These are phyloP conservation scores for Pseudogymnoascus verrucosus DNA, from an alignment of 2,329 filamentous ascomycete species.

Conservation along the genomic window DNA sequence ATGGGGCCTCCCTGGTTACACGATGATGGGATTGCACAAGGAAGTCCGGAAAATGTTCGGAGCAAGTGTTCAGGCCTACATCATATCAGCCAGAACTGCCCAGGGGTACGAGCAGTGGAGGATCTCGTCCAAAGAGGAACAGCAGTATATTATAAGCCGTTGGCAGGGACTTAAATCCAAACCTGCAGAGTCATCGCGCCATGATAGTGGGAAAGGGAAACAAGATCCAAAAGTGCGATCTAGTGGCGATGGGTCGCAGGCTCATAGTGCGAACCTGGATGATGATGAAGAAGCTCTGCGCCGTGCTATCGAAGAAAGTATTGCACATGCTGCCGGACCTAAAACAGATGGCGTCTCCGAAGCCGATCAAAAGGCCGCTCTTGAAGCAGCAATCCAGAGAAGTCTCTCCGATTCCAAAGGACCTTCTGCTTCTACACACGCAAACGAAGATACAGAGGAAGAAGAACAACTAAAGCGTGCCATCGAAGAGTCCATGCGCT, in stretches of 20 bases:
- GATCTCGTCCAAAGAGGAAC: conserved; percentile 47
- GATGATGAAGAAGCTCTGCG: conserved; percentile 34
- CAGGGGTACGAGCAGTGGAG: conserved; percentile 65
- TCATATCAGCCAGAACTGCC: conserved; percentile 65
- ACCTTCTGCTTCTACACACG: conserved; percentile 11
- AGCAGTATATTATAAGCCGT: conserved; percentile 52
- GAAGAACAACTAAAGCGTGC: conserved; percentile 35
- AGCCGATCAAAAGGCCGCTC: conserved; percentile 48
- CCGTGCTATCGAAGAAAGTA: conserved; percentile 42
- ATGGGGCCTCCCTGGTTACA: conserved; percentile 69
- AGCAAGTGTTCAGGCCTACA: conserved; percentile 67
- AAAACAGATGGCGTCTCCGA: conserved; percentile 28
- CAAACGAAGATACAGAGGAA: conserved; percentile 22
- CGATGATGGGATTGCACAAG: conserved; percentile 74
- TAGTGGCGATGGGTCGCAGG: conserved; percentile 20
- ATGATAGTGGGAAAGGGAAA: conserved; percentile 28
- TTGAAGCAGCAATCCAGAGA: conserved; percentile 48
- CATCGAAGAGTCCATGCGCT: conserved; percentile 33
- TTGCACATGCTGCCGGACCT: conserved; percentile 33
- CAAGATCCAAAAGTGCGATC: neutral
- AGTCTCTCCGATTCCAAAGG: conserved; percentile 33
- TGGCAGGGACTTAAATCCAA: conserved; percentile 52
- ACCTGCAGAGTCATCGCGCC: conserved; percentile 54
- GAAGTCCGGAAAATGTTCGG: conserved; percentile 66
- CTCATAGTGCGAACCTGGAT: conserved; percentile 20